Evolutionary conservation across 805 yeast genomes (phyloP).

Genomic region (Kodamaea fukazawae): DNA sequence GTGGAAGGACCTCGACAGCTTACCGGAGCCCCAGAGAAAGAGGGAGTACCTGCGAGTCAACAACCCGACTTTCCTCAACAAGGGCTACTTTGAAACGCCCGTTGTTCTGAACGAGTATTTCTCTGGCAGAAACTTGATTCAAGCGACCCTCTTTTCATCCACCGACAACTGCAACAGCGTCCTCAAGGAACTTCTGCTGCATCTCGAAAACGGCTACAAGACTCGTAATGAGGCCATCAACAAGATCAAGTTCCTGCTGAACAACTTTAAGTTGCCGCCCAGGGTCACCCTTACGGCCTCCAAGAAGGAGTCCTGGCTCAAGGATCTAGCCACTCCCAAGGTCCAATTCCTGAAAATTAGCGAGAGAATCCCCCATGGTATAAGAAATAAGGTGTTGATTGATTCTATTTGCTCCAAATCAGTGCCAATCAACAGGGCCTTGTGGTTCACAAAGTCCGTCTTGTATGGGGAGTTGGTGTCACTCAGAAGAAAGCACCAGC

Average conservation of each 20-base stretch:
- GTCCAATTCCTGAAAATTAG: slow-evolving; percentile 68
- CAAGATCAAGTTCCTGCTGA: slow-evolving; percentile 32
- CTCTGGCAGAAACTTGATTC: slow-evolving; percentile 63
- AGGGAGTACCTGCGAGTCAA: slow-evolving; percentile 55
- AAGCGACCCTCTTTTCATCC: slow-evolving; percentile 39
- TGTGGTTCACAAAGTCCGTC: slow-evolving; percentile 90
- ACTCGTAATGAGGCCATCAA: slow-evolving; percentile 40
- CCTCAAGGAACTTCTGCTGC: slow-evolving; percentile 36
- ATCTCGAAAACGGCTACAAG: slow-evolving; percentile 35
- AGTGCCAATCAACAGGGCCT: slow-evolving; percentile 77
- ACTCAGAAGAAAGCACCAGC: slow-evolving; percentile 29
- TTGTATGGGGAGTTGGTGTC: slow-evolving; percentile 55
- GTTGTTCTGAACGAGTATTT: slow-evolving; percentile 64
- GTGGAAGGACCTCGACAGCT: slow-evolving; percentile 56
- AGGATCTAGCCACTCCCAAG: slow-evolving; percentile 66
- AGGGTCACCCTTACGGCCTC: slow-evolving; percentile 87
- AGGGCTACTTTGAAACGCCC: slow-evolving; percentile 69
- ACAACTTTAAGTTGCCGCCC: slow-evolving; percentile 72
- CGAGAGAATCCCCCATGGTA: slow-evolving; percentile 86
- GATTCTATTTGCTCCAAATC: slow-evolving; percentile 67
- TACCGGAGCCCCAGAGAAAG: slow-evolving; percentile 21
- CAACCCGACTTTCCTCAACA: slow-evolving; percentile 51
- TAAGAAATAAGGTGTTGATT: slow-evolving; percentile 65
- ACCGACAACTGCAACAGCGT: slow-evolving; percentile 34
- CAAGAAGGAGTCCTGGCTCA: slow-evolving; percentile 81